phyloP scores from a whole-genome alignment of 441 rosid species.

The Arabidopsis lyrata region DNA sequence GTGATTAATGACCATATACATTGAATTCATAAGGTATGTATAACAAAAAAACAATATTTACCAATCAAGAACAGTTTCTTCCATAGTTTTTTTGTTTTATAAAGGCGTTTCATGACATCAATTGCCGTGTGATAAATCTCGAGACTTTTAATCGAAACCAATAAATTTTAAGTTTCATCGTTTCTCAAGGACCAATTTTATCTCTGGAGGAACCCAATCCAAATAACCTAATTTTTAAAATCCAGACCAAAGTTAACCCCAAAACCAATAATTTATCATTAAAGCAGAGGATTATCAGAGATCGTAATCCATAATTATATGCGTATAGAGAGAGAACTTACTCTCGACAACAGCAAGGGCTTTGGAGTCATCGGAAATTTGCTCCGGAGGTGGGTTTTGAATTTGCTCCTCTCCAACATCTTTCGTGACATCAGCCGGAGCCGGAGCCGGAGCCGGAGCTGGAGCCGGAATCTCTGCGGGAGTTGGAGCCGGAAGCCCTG shows the following conservation, averaged over 20 bases:
- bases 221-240: slow-evolving; percentile 12
- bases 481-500: not conserved
- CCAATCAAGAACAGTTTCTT: not conserved
- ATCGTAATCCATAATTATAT: not conserved
- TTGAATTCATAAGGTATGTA: not conserved
- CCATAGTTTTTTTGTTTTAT: not conserved
- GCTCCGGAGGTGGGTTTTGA: slow-evolving; percentile 27
- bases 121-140: not conserved
- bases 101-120: not conserved
- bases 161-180: not conserved
- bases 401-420: slow-evolving; percentile 44
- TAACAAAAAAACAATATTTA: slow-evolving; percentile 8
- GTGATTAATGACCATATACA: not conserved
- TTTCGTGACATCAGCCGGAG: slow-evolving; percentile 33
- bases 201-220: slow-evolving; percentile 3
- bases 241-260: not conserved
- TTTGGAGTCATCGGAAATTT: slow-evolving; percentile 57
- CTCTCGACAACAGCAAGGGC: slow-evolving; percentile 65
- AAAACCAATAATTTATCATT: not conserved
- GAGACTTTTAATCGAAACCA: not conserved
- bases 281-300: not conserved
- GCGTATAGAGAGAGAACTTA: slow-evolving; percentile 35
- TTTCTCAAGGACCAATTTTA: not conserved
- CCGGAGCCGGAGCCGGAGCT: slow-evolving; percentile 33
- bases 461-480: slow-evolving; percentile 22